Evolutionary conservation across 2,329 filamentous ascomycete species (phyloP), one percentile per base, ranked within the genome.

Genomic region (Clarireedia homoeocarpa): DNA sequence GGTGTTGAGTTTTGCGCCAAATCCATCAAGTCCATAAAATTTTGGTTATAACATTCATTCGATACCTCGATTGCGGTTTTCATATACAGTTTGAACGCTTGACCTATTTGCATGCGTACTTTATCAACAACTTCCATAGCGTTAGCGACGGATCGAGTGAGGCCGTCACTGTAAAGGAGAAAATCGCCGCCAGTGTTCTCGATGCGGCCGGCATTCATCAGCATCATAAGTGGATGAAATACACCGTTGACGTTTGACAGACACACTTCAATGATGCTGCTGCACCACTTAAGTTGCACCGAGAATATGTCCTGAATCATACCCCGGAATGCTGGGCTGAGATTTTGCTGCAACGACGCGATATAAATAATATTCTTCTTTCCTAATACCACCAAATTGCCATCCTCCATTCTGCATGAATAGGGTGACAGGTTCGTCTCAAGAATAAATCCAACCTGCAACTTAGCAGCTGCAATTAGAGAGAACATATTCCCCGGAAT

Each of bases 211-310:
- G 59, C 59, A 53, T 59, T 61, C 59, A 61, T 59, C 5, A 61
- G 15, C 48, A 59, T 61, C 59, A 61, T 61, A 12, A 61, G 42
- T 9, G 59, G 59, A 48, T 61, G 59, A 30, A 61, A 61, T n/a
- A 59, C 59, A 6, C 59, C 59, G n/a, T 61, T 61, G 26, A 61
- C 56, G 24, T 61, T 61, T 5, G 51, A 55, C 15, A 61, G 48
- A 23, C 39, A 61, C 45, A 59, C 59, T 23, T 61, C 57, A 4
- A 61, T 20, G 17, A 61, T 40, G 24, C 57, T 59, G 34, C 26
- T 27, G 42, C 59, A 53, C 59, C 59, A 61, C 36, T 42, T 44
- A 6, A 61, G 48, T 12, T 53, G 34, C 39, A 54, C 44, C 0
- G 57, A 48, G 12, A 61, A 61, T 2, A 61, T 58, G 3, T 23